phyloP scores from a whole-genome alignment of 768 basidiomycete species.

The Asterophora parasitica region DNA sequence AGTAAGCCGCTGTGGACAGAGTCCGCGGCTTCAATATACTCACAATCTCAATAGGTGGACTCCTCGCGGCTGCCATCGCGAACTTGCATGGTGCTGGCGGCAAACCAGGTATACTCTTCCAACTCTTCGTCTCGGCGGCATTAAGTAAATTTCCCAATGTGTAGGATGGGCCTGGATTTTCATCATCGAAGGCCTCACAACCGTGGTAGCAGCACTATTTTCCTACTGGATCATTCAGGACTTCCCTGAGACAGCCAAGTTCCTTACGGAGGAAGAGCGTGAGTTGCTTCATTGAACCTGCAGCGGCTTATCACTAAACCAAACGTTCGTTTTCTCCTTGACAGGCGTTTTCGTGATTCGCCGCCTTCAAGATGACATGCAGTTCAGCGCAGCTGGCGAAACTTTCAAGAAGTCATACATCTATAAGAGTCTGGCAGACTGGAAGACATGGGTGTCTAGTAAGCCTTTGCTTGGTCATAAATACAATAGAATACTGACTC shows the following conservation, averaged over 20 bases:
- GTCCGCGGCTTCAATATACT: background rate
- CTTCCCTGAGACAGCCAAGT: slow-evolving; percentile 72
- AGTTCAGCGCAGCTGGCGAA: slow-evolving; percentile 61
- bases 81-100: slow-evolving; percentile 70
- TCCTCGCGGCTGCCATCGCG: slow-evolving; percentile 60
- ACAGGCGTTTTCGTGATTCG: slow-evolving; percentile 59
- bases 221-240: slow-evolving; percentile 76
- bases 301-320: background rate
- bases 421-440: slow-evolving; percentile 57
- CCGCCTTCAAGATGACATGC: slow-evolving; percentile 59
- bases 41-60: slow-evolving; percentile 40
- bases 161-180: slow-evolving; percentile 66
- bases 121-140: slow-evolving; percentile 28
- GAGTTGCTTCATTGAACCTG: slow-evolving; percentile 13
- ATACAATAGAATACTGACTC: background rate
- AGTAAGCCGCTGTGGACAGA: slow-evolving; percentile 34
- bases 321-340: background rate
- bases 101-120: slow-evolving; percentile 44
- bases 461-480: slow-evolving; percentile 16
- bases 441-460: slow-evolving; percentile 75
- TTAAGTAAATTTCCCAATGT: background rate
- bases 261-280: slow-evolving; percentile 63
- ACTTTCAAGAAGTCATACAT: slow-evolving; percentile 51
- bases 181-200: slow-evolving; percentile 69
- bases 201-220: slow-evolving; percentile 50